Percentiles rank a stretch among this genome's conserved stretches.
Evolutionary conservation across 345 rosid genomes (phyloP).

Genomic region (Salix caprea): DNA sequence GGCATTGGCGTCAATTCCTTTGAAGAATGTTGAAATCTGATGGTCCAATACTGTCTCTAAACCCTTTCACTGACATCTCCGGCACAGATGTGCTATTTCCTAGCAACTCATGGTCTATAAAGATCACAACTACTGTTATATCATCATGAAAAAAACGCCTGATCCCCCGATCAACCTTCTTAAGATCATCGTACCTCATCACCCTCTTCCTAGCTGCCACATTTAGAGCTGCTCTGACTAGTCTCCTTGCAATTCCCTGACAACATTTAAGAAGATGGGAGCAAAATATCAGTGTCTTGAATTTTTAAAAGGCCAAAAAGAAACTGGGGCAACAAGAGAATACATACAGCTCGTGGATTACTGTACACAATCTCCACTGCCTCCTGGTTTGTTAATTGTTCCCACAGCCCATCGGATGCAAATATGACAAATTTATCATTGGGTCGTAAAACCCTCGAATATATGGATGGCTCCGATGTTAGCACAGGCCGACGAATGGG

Average conservation of each 20-base stretch:
- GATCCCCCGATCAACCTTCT: slow-evolving; percentile 53
- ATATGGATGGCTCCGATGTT: slow-evolving; percentile 69
- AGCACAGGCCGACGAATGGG: slow-evolving; percentile 71
- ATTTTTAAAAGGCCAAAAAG: background rate
- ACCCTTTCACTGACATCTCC: slow-evolving; percentile 66
- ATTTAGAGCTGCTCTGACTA: slow-evolving; percentile 61
- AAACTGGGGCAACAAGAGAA: background rate
- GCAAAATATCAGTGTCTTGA: background rate
- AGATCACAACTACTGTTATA: slow-evolving; percentile 80
- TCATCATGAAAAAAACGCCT: slow-evolving; percentile 81
- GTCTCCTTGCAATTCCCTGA: slow-evolving; percentile 80
- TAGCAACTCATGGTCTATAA: slow-evolving; percentile 55
- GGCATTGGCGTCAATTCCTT: slow-evolving; percentile 19
- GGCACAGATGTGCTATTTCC: slow-evolving; percentile 41
- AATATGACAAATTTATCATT: slow-evolving; percentile 80
- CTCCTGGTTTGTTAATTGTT: slow-evolving; percentile 72
- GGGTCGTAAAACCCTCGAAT: slow-evolving; percentile 54
- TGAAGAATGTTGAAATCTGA: slow-evolving; percentile 54
- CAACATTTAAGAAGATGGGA: background rate
- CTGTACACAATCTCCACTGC: slow-evolving; percentile 72
- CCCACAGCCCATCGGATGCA: slow-evolving; percentile 99
- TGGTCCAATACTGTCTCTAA: slow-evolving; percentile 54
- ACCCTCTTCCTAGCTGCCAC: slow-evolving; percentile 70
- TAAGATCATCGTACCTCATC: slow-evolving; percentile 64
- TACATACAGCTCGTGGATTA: slow-evolving; percentile 65